A percentile compares a stretch with the other conserved stretches of the same genome.
These are phyloP conservation scores for Fraxinus velutina DNA, from an alignment of 305 asterid species.

Conservation along the genomic window DNA sequence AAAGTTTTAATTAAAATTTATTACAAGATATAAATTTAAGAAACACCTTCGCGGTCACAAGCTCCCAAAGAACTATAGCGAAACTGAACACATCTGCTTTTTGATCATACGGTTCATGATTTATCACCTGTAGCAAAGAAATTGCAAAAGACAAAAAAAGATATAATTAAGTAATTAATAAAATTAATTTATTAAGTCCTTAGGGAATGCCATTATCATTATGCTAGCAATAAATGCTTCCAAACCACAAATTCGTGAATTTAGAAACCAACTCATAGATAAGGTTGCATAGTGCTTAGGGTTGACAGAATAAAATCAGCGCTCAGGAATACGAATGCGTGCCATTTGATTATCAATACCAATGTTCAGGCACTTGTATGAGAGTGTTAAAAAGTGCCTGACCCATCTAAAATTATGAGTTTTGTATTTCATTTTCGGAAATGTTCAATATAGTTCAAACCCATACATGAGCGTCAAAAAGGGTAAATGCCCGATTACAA, in stretches of 20 bases:
- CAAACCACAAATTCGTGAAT: background rate
- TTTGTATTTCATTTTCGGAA: background rate
- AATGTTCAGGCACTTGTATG: background rate
- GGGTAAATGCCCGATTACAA: no score
- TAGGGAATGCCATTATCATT: background rate
- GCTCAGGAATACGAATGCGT: background rate
- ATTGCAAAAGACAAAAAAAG: slow-evolving; percentile 8
- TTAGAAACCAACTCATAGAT: background rate
- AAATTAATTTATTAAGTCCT: no score
- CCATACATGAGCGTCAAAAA: background rate
- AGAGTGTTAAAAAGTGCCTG: background rate
- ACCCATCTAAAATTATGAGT: background rate
- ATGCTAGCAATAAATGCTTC: background rate
- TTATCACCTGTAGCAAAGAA: slow-evolving; percentile 52
- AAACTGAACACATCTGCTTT: slow-evolving; percentile 91
- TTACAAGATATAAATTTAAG: background rate
- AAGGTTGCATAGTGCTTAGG: background rate
- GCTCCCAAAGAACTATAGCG: slow-evolving; percentile 96
- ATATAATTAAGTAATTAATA: background rate
- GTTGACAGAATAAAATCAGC: background rate
- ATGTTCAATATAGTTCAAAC: background rate
- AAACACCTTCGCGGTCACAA: slow-evolving; percentile 72
- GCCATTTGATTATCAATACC: background rate
- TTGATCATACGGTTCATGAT: slow-evolving; percentile 85
- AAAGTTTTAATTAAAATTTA: slow-evolving; percentile 11